These are phyloP conservation scores for Mucor mucedo DNA, from an alignment of 371 early-diverging fungal genomes.

Conservation along the genomic window DNA sequence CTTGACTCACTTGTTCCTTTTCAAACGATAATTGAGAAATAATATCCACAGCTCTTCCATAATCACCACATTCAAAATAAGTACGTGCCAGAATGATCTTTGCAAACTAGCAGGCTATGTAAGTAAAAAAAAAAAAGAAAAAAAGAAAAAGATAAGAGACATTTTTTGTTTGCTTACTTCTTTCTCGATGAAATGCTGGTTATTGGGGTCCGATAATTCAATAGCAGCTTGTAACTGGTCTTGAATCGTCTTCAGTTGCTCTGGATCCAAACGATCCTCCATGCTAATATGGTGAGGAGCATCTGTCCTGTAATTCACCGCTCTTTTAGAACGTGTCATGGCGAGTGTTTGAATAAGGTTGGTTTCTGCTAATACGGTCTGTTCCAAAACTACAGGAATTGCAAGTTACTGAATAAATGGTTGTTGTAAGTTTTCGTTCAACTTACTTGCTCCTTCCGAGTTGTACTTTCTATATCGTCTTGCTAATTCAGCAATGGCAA, in stretches of 20 bases:
- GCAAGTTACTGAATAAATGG: neutral
- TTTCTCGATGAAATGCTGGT: slow-evolving; percentile 24
- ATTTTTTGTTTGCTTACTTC: slow-evolving; percentile 29
- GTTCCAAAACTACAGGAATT: slow-evolving; percentile 43
- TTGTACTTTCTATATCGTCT: slow-evolving; percentile 65
- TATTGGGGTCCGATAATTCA: slow-evolving; percentile 19
- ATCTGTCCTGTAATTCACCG: slow-evolving; percentile 29
- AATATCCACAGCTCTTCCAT: slow-evolving; percentile 36
- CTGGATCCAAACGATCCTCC: slow-evolving; percentile 29
- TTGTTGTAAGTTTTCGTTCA: neutral
- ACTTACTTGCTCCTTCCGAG: slow-evolving; percentile 61
- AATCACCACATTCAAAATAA: slow-evolving; percentile 43
- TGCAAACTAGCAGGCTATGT: slow-evolving; percentile 33
- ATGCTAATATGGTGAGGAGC: slow-evolving; percentile 34
- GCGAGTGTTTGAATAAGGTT: slow-evolving; percentile 15
- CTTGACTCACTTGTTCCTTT: slow-evolving; percentile 42
- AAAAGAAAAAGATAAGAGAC: neutral
- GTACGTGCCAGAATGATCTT: slow-evolving; percentile 49
- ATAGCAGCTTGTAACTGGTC: slow-evolving; percentile 30
- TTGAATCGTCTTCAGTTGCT: slow-evolving; percentile 35
- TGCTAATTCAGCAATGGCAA: slow-evolving; percentile 59
- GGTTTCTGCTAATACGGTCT: slow-evolving; percentile 53
- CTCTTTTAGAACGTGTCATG: slow-evolving; percentile 8
- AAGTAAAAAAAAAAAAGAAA: slow-evolving; percentile 3
- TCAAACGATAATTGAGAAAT: slow-evolving; percentile 36